Conservation (phyloP, 768 basidiomycete genomes). For the Kwoniella sp. region DNA sequence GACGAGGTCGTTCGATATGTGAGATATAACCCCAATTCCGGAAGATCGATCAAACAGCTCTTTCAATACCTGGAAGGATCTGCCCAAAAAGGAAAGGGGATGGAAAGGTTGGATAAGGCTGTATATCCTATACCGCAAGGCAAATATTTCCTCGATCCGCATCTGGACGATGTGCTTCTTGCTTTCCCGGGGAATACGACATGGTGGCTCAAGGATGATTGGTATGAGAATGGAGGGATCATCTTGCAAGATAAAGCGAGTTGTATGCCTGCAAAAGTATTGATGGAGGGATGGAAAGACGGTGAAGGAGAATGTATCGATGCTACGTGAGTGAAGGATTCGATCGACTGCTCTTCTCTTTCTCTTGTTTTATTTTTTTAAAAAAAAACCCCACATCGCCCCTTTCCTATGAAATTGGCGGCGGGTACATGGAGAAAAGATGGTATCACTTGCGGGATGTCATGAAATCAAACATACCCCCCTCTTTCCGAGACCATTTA, state of each 20-base stretch:
- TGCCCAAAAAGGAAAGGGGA: background rate
- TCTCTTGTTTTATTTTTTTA: too few species aligned
- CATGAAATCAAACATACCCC: too few species aligned
- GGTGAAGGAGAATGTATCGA: constrained; percentile 68
- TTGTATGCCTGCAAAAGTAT: constrained; percentile 87
- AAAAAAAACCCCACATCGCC: too few species aligned
- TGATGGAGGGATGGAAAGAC: constrained; percentile 61
- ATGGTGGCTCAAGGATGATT: constrained; percentile 55
- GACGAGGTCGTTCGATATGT: constrained; percentile 50
- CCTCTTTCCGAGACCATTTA: background rate
- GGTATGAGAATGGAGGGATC: constrained; percentile 74
- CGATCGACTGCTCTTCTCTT: background rate
- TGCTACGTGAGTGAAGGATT: constrained; percentile 64
- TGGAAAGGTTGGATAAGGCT: constrained; percentile 15
- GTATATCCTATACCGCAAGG: constrained; percentile 38
- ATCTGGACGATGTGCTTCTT: constrained; percentile 77
- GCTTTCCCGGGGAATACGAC: constrained; percentile 75
- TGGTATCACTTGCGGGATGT: too few species aligned
- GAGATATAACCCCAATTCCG: constrained; percentile 53
- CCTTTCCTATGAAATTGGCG: too few species aligned
- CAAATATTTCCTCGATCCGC: constrained; percentile 70
- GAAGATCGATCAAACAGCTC: background rate
- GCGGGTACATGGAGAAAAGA: too few species aligned
- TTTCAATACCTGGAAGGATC: background rate
- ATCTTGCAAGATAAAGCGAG: constrained; percentile 98